These are phyloP conservation scores for Botrytis squamosa DNA, from an alignment of 2,329 filamentous ascomycete species.

Conservation along the genomic window DNA sequence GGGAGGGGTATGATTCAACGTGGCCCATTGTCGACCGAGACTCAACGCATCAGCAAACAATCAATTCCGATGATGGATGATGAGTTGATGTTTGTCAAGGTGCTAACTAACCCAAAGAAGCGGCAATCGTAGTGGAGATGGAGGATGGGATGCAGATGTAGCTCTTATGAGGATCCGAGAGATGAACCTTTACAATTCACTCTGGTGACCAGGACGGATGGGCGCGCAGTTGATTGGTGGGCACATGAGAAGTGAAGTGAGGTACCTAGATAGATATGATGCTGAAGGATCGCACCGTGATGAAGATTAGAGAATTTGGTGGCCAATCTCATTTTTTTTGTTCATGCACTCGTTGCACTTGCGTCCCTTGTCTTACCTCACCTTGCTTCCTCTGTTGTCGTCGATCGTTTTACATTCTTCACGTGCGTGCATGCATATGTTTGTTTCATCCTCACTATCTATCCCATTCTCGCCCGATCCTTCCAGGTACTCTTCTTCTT, in stretches of 20 bases:
- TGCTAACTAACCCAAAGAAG: background rate
- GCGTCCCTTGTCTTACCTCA: too few relatives aligned
- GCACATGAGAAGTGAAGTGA: background rate
- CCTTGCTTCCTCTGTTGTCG: background rate
- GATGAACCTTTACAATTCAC: background rate
- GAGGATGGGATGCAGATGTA: background rate
- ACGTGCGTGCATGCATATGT: background rate
- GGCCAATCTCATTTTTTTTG: background rate
- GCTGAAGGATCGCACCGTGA: background rate
- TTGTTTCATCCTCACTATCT: background rate
- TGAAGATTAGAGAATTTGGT: background rate
- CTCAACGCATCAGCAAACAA: background rate
- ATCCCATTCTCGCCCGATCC: too few relatives aligned
- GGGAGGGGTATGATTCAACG: slow-evolving; percentile 11
- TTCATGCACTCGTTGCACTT: slow-evolving; percentile 6
- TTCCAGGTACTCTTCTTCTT: background rate
- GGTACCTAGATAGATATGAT: background rate
- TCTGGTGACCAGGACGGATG: background rate
- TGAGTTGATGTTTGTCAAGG: background rate
- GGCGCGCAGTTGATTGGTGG: background rate
- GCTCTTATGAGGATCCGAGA: background rate
- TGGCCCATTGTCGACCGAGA: background rate
- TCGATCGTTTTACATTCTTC: background rate
- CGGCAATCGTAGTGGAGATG: background rate
- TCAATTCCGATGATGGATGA: background rate